Base-by-base conservation (phyloP, 2,329 filamentous ascomycete species). In the Tolypocladium sp. region DNA sequence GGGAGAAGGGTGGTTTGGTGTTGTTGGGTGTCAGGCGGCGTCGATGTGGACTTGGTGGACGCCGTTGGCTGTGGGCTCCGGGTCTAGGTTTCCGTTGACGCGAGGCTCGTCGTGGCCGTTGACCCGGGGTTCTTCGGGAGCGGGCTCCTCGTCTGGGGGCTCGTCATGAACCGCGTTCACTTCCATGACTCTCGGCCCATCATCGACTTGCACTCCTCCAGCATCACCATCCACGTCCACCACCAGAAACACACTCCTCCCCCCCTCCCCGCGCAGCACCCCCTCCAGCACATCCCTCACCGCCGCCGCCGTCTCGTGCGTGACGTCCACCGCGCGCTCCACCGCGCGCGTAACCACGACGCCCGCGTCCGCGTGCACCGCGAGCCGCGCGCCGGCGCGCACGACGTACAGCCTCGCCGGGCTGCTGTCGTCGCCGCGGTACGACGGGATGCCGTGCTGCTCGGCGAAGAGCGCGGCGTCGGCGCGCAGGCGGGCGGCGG, bases 241-340 rank as follows among this genome's bases (percentile, higher is more conserved):
- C 27, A 63, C 57, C 37, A 71, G 57, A 55, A 70, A 65, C 2
- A 63, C 67, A 3, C 63, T 63, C 30, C 69, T 44, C n/a, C 25
- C 61, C 6, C 61, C 56, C 53, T 64, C 66, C 49, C 63, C 58
- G n/a, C 64, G 67, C 44, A 70, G 64, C 52, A 68, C 65, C n/a
- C 68, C 40, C 25, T 66, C 67, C 61, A 68, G 67, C 62, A 72
- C 69, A 57, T 69, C 60, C 60, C 72, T 58, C 4, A 40, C 54
- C 17, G 65, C 59, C 8, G 59, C 41, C 20, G 66, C 61, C 55
- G 9, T 58, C 3, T 33, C 25, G 25, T n/a, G n/a, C 25, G 30
- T 12, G 3, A 57, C 10, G 17, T 30, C 22, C 57, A 60, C n/a
- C 22, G 37, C 52, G 9, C 42, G 40, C 51, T 55, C 25, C 15